Evolutionary conservation across 2,329 filamentous ascomycete species (phyloP), one percentile per base, ranked within the genome.

Genomic region (Fusarium floridanum): DNA sequence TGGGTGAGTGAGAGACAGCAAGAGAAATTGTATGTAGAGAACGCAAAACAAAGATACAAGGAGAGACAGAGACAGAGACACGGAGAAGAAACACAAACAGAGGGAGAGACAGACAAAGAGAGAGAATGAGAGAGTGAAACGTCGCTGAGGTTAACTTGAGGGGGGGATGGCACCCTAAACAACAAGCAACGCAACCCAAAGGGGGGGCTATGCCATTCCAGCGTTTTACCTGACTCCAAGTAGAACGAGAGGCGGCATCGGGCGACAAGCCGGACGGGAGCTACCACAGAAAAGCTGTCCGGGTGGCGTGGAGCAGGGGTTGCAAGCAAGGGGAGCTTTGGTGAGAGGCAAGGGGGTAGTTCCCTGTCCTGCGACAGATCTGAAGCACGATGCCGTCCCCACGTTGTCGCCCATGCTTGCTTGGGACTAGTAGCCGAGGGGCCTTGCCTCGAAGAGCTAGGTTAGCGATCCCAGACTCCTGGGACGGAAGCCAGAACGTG

Each of bases 281-380:
- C 50, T 57, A 57, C 37, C 60, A 71, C 69, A 75, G 74, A 73
- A 59, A 67, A 75, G 72, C 60, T 72, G 70, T 67, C 65, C 68
- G 65, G 59, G 64, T 71, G 66, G 61, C 70, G 61, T 67, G 70
- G 69, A 63, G 64, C 68, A 72, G 59, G 67, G 65, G 67, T 6
- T 10, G 11, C 53, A 61, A 66, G 70, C 62, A 71, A 62, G 64
- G 70, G 68, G 53, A 55, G 65, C 59, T 72, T 74, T 64, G 73
- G 74, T 59, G 70, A 78, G 71, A 69, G 71, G 74, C 70, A 73
- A 73, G 69, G 73, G 76, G 76, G 70, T 67, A 65, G 71, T 76
- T 79, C 84, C 84, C 80, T 83, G 82, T 83, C 77, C 82, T 87
- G 85, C 81, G 83, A 87, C 86, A 85, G 78, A 82, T 82, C 80